Conservation (phyloP, 2,329 filamentous ascomycete genomes). For the Phialophora expanda region DNA sequence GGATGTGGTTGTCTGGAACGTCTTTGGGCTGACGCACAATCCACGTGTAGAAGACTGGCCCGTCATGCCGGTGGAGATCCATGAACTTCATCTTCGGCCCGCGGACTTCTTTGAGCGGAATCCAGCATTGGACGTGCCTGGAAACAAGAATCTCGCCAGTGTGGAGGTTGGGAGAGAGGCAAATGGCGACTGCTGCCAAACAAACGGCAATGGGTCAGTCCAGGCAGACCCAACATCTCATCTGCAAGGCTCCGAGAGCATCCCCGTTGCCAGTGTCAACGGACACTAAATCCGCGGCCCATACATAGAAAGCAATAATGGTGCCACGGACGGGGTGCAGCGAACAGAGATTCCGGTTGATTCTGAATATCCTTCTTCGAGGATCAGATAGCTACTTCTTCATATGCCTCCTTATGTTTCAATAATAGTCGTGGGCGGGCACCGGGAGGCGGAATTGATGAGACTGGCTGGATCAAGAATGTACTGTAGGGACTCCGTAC, state of each 20-base stretch:
- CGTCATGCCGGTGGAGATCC: slow-evolving; percentile 55
- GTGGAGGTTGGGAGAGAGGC: slow-evolving; percentile 35
- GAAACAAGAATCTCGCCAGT: slow-evolving; percentile 43
- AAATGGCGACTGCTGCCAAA: slow-evolving; percentile 29
- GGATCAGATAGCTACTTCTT: not conserved
- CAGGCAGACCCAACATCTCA: slow-evolving; percentile 27
- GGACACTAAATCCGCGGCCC: slow-evolving; percentile 17
- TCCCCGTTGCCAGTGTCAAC: slow-evolving; percentile 26
- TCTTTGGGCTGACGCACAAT: slow-evolving; percentile 59
- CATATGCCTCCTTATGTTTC: not conserved
- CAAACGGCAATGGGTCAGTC: slow-evolving; percentile 19
- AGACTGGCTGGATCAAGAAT: too few relatives aligned
- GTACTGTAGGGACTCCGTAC: too few relatives aligned
- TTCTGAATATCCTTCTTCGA: not conserved
- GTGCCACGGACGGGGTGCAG: not conserved
- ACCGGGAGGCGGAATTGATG: too few relatives aligned
- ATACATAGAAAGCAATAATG: not conserved
- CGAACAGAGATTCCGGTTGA: not conserved
- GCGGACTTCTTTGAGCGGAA: slow-evolving; percentile 61
- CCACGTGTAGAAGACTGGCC: slow-evolving; percentile 58
- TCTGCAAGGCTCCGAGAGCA: slow-evolving; percentile 28
- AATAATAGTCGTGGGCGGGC: not conserved
- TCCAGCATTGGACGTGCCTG: slow-evolving; percentile 59
- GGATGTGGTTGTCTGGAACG: slow-evolving; percentile 57
- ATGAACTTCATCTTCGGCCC: slow-evolving; percentile 55